phyloP scores from a whole-genome alignment of 805 yeast genomes.

The Teunomyces pallodes region DNA sequence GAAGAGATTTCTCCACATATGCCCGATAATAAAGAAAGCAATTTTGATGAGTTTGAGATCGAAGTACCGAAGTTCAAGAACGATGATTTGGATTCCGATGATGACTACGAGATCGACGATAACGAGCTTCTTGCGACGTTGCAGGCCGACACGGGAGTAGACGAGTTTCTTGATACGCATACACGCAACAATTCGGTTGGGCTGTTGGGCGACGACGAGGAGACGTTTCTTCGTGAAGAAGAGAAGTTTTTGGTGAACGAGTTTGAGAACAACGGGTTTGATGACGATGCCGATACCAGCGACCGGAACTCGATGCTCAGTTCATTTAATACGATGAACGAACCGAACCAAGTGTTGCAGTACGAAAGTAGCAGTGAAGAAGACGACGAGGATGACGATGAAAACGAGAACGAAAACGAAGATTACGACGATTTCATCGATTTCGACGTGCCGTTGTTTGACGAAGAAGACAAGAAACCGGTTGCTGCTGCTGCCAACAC shows the following conservation, averaged over 20 bases:
- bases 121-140: constrained; percentile 45
- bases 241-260: constrained; percentile 45
- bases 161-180: constrained; percentile 28
- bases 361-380: constrained; percentile 33
- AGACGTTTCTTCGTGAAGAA: constrained; percentile 41
- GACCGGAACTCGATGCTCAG: constrained; percentile 13
- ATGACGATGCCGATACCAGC: constrained; percentile 28
- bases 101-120: constrained; percentile 60
- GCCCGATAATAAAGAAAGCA: constrained; percentile 9
- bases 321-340: constrained; percentile 20
- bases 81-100: constrained; percentile 52
- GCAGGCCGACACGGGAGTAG: constrained; percentile 46
- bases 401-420: constrained; percentile 36
- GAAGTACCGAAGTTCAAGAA: constrained; percentile 54
- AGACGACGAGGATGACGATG: constrained; percentile 28
- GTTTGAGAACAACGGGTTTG: constrained; percentile 45
- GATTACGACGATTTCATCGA: constrained; percentile 41
- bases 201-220: constrained; percentile 33
- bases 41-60: constrained; percentile 30
- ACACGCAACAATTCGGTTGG: constrained; percentile 28
- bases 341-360: constrained; percentile 38
- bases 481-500: neutral
- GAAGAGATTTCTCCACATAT: constrained; percentile 15
- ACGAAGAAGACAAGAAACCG: constrained; percentile 12
- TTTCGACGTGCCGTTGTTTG: constrained; percentile 31